phyloP scores from a whole-genome alignment of 2,329 filamentous ascomycete species.

The Penicillium capsulatum region DNA sequence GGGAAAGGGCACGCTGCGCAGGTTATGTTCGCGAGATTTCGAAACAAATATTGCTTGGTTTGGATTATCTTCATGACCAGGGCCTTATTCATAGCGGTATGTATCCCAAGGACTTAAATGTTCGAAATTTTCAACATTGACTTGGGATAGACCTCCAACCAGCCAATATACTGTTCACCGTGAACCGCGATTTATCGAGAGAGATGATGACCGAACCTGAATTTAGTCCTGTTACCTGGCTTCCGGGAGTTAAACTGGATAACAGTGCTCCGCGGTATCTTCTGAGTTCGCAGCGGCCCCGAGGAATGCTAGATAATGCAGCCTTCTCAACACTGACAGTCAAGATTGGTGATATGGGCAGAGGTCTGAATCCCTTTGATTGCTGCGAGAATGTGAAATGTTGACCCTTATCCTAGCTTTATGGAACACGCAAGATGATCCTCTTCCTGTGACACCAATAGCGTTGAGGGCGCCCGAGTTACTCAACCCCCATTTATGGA shows the following conservation, averaged over 20 bases:
- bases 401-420: background rate
- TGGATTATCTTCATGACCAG: constrained; percentile 5
- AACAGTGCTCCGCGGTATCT: constrained; percentile 11
- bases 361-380: constrained; percentile 6
- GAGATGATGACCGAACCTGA: constrained; percentile 2
- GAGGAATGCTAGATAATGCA: constrained; percentile 6
- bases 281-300: constrained; percentile 3
- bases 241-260: constrained; percentile 7
- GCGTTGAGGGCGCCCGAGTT: constrained; percentile 5
- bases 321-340: constrained; percentile 2
- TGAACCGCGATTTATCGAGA: constrained; percentile 1
- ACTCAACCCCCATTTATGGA: background rate
- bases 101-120: constrained; percentile 1
- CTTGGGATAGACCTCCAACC: constrained; percentile 9
- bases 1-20: constrained; percentile 9
- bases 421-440: background rate
- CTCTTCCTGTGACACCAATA: background rate
- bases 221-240: constrained; percentile 6
- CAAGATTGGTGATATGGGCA: constrained; percentile 11
- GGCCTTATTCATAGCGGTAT: constrained; percentile 9
- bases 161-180: constrained; percentile 12
- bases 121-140: background rate
- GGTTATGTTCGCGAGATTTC: constrained; percentile 9
- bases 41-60: constrained; percentile 8
- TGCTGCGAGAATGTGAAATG: constrained; percentile 1